A percentile compares a stretch with the other conserved stretches of the same genome.
These are phyloP conservation scores for Taiwanofungus camphoratus DNA, from an alignment of 1,284 basidiomycete species.

Conservation along the genomic window DNA sequence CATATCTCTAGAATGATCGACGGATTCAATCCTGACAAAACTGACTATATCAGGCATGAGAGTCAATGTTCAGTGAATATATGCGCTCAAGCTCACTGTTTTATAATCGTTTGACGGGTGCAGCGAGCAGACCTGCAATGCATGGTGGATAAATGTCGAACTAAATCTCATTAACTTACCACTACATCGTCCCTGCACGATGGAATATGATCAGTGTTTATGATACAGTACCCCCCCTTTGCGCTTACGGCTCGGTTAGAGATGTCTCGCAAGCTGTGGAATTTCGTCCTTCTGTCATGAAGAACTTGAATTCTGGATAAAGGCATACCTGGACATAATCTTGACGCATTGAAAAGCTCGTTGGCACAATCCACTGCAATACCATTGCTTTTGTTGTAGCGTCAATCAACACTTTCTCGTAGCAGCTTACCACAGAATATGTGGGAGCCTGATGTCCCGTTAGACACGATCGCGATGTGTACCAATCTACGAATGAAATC, in stretches of 20 bases:
- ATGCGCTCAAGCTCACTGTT: constrained; percentile 44
- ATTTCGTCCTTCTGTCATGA: not conserved
- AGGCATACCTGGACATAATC: constrained; percentile 64
- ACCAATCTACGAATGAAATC: not conserved
- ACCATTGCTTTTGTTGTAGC: not conserved
- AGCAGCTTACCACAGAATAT: constrained; percentile 77
- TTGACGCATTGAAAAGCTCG: constrained; percentile 68
- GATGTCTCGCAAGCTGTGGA: constrained; percentile 69
- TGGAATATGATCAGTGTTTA: constrained; percentile 2
- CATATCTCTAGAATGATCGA: constrained; percentile 74
- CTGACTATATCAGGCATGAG: constrained; percentile 51
- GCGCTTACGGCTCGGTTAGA: constrained; percentile 66
- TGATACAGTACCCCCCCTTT: constrained; percentile 2
- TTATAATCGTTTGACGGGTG: constrained; percentile 84
- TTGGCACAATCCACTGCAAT: constrained; percentile 74
- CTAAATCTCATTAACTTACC: constrained; percentile 31
- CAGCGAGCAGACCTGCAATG: constrained; percentile 61
- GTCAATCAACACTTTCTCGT: not conserved
- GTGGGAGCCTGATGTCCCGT: constrained; percentile 53
- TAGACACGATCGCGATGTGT: constrained; percentile 9
- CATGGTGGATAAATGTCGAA: not conserved
- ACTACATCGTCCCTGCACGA: constrained; percentile 72
- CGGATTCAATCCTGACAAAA: constrained; percentile 71
- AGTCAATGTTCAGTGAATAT: constrained; percentile 8
- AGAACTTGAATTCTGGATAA: not conserved